Conservation (phyloP, 345 rosid species). For the Eucalyptus lansdowneana region DNA sequence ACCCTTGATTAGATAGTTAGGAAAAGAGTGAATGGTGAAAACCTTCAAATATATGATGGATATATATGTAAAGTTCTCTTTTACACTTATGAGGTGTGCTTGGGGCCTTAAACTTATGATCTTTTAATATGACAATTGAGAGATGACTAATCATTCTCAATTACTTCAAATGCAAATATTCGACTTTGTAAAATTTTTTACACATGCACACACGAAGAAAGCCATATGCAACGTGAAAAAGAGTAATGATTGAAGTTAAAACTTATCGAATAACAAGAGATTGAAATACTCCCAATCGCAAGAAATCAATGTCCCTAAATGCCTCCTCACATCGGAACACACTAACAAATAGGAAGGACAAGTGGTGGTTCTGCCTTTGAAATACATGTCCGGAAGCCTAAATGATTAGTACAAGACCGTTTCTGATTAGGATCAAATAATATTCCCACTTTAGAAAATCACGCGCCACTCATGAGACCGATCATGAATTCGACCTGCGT, state of each 20-base stretch:
- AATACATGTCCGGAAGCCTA: accelerated
- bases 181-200: not conserved
- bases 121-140: not conserved
- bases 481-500: not conserved
- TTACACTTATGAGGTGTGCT: not conserved
- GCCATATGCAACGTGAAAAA: not conserved
- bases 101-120: not conserved
- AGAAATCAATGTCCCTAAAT: not conserved
- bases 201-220: not conserved
- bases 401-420: too few species aligned
- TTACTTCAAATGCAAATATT: not conserved
- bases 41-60: not conserved
- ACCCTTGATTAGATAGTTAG: not conserved
- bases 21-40: not conserved
- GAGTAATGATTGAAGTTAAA: not conserved
- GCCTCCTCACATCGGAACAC: too few species aligned
- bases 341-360: too few species aligned
- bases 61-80: not conserved
- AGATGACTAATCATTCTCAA: not conserved
- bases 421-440: too few species aligned
- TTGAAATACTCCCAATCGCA: not conserved
- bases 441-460: not conserved
- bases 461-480: not conserved
- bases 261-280: not conserved
- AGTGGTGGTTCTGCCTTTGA: too few species aligned